A percentile compares a stretch with the other conserved stretches of the same genome.
Conservation (phyloP, 768 basidiomycete species). For the Tricholoma furcatifolium region DNA sequence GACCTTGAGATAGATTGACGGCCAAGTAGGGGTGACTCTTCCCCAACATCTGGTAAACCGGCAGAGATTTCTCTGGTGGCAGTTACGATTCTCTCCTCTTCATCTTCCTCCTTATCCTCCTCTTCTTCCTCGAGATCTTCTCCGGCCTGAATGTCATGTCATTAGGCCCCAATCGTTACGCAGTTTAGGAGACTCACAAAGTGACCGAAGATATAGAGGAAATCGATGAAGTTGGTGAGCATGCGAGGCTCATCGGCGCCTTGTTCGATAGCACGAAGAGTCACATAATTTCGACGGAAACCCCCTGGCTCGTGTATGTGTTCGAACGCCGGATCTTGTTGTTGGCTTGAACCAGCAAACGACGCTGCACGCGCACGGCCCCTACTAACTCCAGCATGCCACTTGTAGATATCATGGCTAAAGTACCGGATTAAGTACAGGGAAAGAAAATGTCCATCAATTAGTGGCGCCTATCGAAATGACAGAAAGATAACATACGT, state of each 20-base stretch:
- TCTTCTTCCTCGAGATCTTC: constrained; percentile 91
- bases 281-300: constrained; percentile 86
- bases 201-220: constrained; percentile 92
- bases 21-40: constrained; percentile 58
- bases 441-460: constrained; percentile 1
- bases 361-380: constrained; percentile 69
- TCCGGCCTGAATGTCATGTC: constrained; percentile 60
- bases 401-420: constrained; percentile 94
- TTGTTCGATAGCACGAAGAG: constrained; percentile 68
- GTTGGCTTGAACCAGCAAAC: constrained; percentile 54
- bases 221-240: constrained; percentile 90
- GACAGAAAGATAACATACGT: constrained; percentile 60
- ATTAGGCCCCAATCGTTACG: neutral
- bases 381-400: constrained; percentile 75
- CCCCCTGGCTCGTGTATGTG: constrained; percentile 96
- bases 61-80: constrained; percentile 12
- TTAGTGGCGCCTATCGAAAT: neutral
- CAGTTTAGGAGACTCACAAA: constrained; percentile 61
- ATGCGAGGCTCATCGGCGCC: constrained; percentile 59
- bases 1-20: constrained; percentile 42
- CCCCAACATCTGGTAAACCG: constrained; percentile 33
- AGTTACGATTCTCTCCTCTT: constrained; percentile 30
- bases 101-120: constrained; percentile 75
- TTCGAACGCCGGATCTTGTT: constrained; percentile 76
- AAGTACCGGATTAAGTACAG: neutral